These are phyloP conservation scores for Cinnamomum chago DNA, from an alignment of 164 flowering plant species.

Conservation along the genomic window DNA sequence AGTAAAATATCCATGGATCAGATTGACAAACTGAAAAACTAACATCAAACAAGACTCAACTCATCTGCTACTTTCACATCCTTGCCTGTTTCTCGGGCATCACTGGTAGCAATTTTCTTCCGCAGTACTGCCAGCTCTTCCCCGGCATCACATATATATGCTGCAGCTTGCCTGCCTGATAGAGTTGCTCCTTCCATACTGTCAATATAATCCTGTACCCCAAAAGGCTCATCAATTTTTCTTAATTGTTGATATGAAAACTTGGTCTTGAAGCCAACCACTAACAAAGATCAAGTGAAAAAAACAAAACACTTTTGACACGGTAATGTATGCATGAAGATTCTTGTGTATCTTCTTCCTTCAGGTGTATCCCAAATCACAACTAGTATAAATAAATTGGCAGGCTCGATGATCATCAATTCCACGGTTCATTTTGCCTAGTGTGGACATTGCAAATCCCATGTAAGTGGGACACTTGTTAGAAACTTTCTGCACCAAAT, in stretches of 20 bases:
- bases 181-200: constrained; percentile 98
- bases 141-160: constrained; percentile 77
- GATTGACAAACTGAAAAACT: not conserved
- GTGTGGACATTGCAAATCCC: too few relatives aligned
- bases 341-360: too few relatives aligned
- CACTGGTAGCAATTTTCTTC: constrained; percentile 35
- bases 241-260: too few relatives aligned
- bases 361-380: too few relatives aligned
- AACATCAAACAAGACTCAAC: constrained; percentile 49
- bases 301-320: not conserved
- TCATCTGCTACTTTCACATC: constrained; percentile 34
- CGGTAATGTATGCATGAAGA: not conserved
- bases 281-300: not conserved
- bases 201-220: constrained; percentile 83
- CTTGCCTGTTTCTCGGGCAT: constrained; percentile 20
- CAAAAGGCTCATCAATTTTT: too few relatives aligned
- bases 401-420: too few relatives aligned
- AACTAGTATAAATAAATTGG: too few relatives aligned
- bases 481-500: too few relatives aligned
- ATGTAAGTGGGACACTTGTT: too few relatives aligned
- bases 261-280: too few relatives aligned
- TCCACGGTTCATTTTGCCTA: too few relatives aligned
- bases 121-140: constrained; percentile 58
- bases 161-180: constrained; percentile 94
- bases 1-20: not conserved